Base-by-base conservation (phyloP, 2,329 filamentous ascomycete genomes). In the Arachnomyces sp. region DNA sequence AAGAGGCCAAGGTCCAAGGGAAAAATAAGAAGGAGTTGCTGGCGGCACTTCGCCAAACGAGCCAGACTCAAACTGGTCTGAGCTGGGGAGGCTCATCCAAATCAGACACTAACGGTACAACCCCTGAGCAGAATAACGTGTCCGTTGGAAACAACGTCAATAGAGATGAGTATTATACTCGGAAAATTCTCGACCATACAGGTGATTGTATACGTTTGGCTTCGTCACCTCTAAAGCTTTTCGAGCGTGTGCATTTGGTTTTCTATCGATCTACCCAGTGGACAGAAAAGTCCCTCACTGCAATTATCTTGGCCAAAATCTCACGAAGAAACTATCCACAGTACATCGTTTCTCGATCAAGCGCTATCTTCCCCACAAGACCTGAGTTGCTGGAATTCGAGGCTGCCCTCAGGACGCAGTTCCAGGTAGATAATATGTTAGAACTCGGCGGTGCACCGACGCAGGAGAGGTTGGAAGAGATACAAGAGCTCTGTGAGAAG, bases 261-360 rank as follows among this genome's bases (percentile, higher is more conserved):
- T 98, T 95, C 60, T 96, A 96, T 61, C 77, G 90, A 43, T 95
- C 89, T 7, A 93, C 87, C 0, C 86, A 95, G 59, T 98, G 92
- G 92, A 94, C 89, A 0, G 90, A 96, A 53, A 96, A 95, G 60
- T 95, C 90, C 1, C 69, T 98, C 11, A 96, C 87, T 1, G 90
- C 89, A 0, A 90, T 96, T 39, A 95, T 98, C 33, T 73, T 98
- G 4, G 86, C 92, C 6, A 89, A 90, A 48, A 94, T 94, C 42
- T 86, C 89, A 2, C 77, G 80, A 32, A 76, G 86, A 28, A 92
- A 89, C 57, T 98, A 95, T 49, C 89, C 90, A 0, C 72, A 83
- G 3, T 98, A 95, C 55, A 77, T 96, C 15, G 89, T 96, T 4
- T 94, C 84, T 44, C 79, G 92, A 28, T 94, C 88, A 0, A 78